These are phyloP conservation scores for Sisymbrium altissimum DNA, from an alignment of 345 rosid genomes.

Conservation along the genomic window DNA sequence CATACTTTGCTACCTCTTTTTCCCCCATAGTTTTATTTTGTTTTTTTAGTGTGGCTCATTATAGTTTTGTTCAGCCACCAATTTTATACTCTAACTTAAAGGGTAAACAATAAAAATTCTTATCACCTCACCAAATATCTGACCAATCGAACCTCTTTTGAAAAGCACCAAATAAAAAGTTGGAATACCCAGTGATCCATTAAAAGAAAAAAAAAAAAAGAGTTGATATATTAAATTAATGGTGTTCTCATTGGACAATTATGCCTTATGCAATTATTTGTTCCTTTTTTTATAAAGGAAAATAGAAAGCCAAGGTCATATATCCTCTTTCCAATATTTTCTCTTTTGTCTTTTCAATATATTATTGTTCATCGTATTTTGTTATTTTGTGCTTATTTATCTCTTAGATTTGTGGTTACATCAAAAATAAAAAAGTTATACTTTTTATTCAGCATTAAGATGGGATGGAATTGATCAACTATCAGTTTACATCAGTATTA, in stretches of 20 bases:
- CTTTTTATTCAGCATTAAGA: neutral
- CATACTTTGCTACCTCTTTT: too few species aligned
- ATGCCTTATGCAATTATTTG: slow-evolving; percentile 14
- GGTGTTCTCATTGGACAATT: neutral
- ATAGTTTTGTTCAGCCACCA: neutral
- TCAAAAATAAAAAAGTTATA: too few species aligned
- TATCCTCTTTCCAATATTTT: neutral
- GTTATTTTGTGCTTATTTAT: neutral
- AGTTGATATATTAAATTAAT: neutral
- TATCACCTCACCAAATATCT: neutral
- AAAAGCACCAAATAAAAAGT: slow-evolving; percentile 11
- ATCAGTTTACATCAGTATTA: neutral
- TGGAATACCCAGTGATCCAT: neutral
- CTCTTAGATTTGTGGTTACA: too few species aligned
- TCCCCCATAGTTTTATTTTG: too few species aligned
- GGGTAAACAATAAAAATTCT: neutral
- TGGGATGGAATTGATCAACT: neutral
- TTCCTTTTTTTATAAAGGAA: slow-evolving; percentile 13
- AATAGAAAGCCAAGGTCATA: slow-evolving; percentile 17
- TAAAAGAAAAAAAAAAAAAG: too few species aligned
- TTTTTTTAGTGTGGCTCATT: neutral
- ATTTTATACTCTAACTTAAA: neutral
- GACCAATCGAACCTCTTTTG: neutral
- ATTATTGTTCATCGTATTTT: neutral
- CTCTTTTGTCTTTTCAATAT: neutral